Evolutionary conservation across 345 rosid genomes (phyloP), one percentile per base, ranked within the genome.

Genomic region (Gossypium mustelinum): DNA sequence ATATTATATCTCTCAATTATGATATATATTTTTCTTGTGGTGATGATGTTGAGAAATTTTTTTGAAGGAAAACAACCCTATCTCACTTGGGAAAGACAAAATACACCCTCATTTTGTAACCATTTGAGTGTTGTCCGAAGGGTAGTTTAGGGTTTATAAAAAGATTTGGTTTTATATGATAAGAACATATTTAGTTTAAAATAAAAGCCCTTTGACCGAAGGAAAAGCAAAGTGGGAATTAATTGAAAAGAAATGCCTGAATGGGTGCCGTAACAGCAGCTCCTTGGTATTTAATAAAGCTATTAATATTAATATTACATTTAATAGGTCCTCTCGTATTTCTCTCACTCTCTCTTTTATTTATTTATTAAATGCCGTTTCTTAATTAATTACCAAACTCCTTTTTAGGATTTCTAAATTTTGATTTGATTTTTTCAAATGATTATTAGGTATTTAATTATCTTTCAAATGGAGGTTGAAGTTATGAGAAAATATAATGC

Each of bases 211-310:
- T 65, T 65, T 45, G 54, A 66, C 70, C 54, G 45, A 20, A 44
- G 13, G 43, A 16, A 39, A 73, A 67, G n/a, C 6, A n/a, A 34
- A 51, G 51, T 67, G 68, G 59, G 22, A 9, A 22, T 50, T 18
- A 18, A 52, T 51, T n/a, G 16, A 25, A 17, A 25, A 51, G 79
- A 79, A 79, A 76, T 34, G 62, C 52, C 62, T 41, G 39, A n/a
- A 72, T 24, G 75, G 60, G 79, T 72, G 85, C 78, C 83, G 85
- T 80, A 82, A 79, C 77, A 72, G 72, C 66, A 59, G 77, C 47
- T 76, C 41, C 7, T 27, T 25, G 7, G 72, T 56, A 44, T 66
- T 68, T 73, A 67, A 41, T 80, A 12, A 47, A 48, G 54, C 18
- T 62, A 73, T 39, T 3, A 45, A 20, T 70, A 55, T 55, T 55